A percentile compares a stretch with the other conserved stretches of the same genome.
These are phyloP conservation scores for Vaccinium darrowii DNA, from an alignment of 148 eudicot species.

Conservation along the genomic window DNA sequence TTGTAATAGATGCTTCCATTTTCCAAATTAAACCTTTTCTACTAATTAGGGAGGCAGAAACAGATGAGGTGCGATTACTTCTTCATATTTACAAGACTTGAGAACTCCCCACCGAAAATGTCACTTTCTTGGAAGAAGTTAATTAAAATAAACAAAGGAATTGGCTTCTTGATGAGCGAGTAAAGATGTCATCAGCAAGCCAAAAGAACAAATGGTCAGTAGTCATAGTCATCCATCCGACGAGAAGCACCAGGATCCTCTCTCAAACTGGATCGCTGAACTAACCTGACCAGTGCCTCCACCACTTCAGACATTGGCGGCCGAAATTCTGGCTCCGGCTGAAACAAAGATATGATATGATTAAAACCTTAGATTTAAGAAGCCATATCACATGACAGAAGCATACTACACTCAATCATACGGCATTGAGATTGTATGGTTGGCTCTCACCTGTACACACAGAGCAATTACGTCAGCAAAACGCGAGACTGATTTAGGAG, in stretches of 20 bases:
- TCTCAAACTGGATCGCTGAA: slow-evolving; percentile 43
- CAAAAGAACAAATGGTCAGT: neutral
- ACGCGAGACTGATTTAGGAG: slow-evolving; percentile 62
- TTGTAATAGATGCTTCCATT: neutral
- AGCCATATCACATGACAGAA: neutral
- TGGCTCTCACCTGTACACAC: slow-evolving; percentile 55
- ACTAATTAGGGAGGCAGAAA: neutral
- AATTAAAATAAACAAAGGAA: neutral
- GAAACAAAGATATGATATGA: slow-evolving; percentile 4
- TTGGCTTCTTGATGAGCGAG: neutral
- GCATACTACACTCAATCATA: neutral
- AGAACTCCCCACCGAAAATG: neutral
- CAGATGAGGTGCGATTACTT: neutral
- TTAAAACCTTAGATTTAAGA: neutral
- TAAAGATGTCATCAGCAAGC: neutral
- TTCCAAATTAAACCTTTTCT: neutral
- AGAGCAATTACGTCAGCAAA: slow-evolving; percentile 61
- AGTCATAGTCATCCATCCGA: slow-evolving; percentile 25
- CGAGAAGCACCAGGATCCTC: slow-evolving; percentile 16
- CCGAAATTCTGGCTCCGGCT: slow-evolving; percentile 66
- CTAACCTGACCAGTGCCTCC: slow-evolving; percentile 39
- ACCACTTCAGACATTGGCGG: slow-evolving; percentile 60
- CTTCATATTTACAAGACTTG: neutral
- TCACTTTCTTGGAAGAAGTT: neutral
- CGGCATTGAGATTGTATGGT: neutral